Percentiles rank a stretch among this genome's conserved stretches.
These are phyloP conservation scores for Terfezia boudieri DNA, from an alignment of 495 filamentous ascomycete genomes.

Conservation along the genomic window DNA sequence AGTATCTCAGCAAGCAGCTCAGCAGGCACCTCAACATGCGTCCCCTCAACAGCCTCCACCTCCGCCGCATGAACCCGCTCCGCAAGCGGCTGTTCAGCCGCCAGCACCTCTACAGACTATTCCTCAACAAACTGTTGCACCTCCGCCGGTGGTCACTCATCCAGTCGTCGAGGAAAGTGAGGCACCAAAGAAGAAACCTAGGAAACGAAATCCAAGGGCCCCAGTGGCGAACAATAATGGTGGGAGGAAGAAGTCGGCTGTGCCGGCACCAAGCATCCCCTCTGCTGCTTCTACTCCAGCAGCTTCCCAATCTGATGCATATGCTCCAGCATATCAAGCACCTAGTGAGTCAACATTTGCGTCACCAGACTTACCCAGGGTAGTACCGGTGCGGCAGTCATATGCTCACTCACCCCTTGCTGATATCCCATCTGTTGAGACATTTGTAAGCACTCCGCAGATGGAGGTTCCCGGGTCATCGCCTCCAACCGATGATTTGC, in stretches of 20 bases:
- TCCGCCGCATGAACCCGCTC: background rate
- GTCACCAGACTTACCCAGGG: background rate
- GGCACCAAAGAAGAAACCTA: conserved; percentile 16
- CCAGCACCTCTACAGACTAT: conserved; percentile 2
- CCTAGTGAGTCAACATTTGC: background rate
- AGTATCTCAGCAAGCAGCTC: background rate
- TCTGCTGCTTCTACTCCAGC: conserved; percentile 13
- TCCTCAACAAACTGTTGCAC: conserved; percentile 6
- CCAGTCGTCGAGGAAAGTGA: conserved; percentile 5
- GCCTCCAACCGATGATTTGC: background rate
- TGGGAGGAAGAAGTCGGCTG: conserved; percentile 7
- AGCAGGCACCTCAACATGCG: background rate
- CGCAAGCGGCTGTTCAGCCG: background rate
- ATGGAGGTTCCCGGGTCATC: background rate
- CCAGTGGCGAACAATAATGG: conserved; percentile 11
- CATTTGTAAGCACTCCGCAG: background rate
- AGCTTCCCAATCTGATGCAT: conserved; percentile 3
- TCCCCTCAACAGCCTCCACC: background rate
- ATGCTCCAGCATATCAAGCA: background rate
- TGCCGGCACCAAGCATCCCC: conserved; percentile 1
- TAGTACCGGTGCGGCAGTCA: background rate
- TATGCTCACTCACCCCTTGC: background rate
- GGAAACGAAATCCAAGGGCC: conserved; percentile 6
- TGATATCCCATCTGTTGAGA: background rate
- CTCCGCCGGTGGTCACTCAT: background rate